Evolutionary conservation across 805 yeast species (phyloP), one percentile per base, ranked within the genome.

Genomic region (Kodamaea jinghongensis): DNA sequence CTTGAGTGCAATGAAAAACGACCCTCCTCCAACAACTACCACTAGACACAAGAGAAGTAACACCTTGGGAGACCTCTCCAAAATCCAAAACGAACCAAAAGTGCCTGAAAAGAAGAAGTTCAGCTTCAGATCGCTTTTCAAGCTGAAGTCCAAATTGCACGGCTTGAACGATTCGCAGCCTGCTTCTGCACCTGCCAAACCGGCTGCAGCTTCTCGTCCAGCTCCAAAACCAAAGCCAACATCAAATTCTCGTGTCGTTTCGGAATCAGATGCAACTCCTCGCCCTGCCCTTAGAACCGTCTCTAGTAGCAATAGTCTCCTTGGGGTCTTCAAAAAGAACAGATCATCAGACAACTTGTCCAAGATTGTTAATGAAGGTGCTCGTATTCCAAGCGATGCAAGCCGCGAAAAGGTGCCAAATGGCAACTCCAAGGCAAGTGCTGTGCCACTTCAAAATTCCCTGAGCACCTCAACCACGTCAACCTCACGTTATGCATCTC

Each of bases 121-220:
- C 43, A 63, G 70, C 31, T 63, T 69, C 52, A 60, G 57, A 34
- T 55, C 65, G 2, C 52, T 69, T 17, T 68, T 69, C 52, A 66
- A 61, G 43, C 57, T 58, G 44, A 66, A 59, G 43, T 59, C 68
- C 2, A 65, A 60, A 41, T 50, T 41, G 38, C 67, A 60, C 38
- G 48, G 60, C 5, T 45, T 54, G 25, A 49, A 44, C 34, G 50
- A 20, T n/a, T n/a, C n/a, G n/a, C n/a, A n/a, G n/a, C n/a, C n/a
- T n/a, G n/a, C n/a, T n/a, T n/a, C n/a, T n/a, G n/a, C n/a, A n/a
- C n/a, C n/a, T n/a, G n/a, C n/a, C n/a, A n/a, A n/a, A n/a, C n/a
- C n/a, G n/a, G n/a, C n/a, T n/a, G n/a, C 28, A 3, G 30, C 36
- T 9, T 36, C 17, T 7, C 16, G 31, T 8, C 29, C 37, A 13